Evolutionary conservation across 75 land plant species (phyloP).

Genomic region (Larix kaempferi): DNA sequence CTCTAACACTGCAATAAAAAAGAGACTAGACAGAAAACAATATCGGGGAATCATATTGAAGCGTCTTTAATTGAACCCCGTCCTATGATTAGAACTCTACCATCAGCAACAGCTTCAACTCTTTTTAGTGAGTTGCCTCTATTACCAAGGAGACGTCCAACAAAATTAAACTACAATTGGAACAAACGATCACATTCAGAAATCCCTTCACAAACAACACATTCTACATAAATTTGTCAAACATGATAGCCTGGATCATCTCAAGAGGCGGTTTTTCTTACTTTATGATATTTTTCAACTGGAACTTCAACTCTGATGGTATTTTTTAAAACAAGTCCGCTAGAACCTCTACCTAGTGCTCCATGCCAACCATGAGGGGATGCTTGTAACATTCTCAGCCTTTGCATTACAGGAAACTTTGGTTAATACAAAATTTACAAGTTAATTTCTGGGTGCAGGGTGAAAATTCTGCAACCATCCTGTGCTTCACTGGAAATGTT

Average conservation of each 20-base stretch:
- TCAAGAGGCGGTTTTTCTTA: neutral
- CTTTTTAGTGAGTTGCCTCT: slow-evolving; percentile 92
- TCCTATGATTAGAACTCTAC: slow-evolving; percentile 91
- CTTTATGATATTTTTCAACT: no score
- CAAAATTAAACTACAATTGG: slow-evolving; percentile 81
- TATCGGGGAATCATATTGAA: slow-evolving; percentile 44
- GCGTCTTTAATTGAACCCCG: slow-evolving; percentile 93
- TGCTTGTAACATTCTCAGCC: slow-evolving; percentile 31
- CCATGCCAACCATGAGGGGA: slow-evolving; percentile 58
- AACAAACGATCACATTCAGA: neutral
- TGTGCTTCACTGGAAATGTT: neutral
- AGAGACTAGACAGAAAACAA: no score
- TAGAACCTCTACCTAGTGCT: slow-evolving; percentile 50
- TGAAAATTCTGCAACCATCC: neutral
- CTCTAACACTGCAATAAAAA: neutral
- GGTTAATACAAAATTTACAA: neutral
- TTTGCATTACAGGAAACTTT: slow-evolving; percentile 29
- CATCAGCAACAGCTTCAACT: slow-evolving; percentile 83
- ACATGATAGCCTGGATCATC: neutral
- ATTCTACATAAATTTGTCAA: neutral
- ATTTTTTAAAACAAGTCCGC: slow-evolving; percentile 80
- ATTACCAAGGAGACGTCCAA: slow-evolving; percentile 88
- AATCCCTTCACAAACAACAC: neutral
- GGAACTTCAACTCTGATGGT: no score
- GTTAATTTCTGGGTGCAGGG: neutral